phyloP scores from a whole-genome alignment of 192 early-diverging fungal genomes.

The Mortierella antarctica region DNA sequence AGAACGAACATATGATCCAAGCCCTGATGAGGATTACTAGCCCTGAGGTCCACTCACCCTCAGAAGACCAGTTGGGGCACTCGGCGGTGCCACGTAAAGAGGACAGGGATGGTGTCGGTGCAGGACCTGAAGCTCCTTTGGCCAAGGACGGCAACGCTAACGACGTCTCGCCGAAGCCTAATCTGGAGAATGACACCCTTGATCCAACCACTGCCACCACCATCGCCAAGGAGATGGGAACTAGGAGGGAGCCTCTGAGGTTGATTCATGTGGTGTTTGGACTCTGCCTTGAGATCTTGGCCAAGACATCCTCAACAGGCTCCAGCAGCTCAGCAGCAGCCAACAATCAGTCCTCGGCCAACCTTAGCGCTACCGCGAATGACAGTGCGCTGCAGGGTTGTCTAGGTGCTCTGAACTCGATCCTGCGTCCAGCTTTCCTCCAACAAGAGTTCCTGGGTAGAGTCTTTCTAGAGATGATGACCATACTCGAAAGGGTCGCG shows the following conservation, averaged over 20 bases:
- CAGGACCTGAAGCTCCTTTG: not conserved
- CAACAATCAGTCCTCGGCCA: constrained; percentile 51
- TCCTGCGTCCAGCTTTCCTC: constrained; percentile 60
- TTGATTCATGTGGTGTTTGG: constrained; percentile 77
- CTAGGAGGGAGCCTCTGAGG: constrained; percentile 38
- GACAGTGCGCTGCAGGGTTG: constrained; percentile 59
- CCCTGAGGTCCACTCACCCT: not conserved
- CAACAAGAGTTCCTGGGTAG: constrained; percentile 55
- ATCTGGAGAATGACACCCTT: no score
- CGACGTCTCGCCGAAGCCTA: not conserved
- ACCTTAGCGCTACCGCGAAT: constrained; percentile 38
- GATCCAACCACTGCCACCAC: not conserved
- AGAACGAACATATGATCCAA: constrained; percentile 58
- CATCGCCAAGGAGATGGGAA: not conserved
- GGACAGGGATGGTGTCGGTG: not conserved
- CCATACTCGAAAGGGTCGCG: constrained; percentile 75
- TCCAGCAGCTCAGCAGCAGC: constrained; percentile 4
- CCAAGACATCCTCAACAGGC: constrained; percentile 51
- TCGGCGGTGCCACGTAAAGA: not conserved
- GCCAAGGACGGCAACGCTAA: not conserved
- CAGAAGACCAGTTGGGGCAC: not conserved
- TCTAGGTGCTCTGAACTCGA: constrained; percentile 62
- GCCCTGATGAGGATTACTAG: constrained; percentile 51
- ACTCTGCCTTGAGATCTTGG: constrained; percentile 72
- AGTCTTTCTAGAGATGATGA: constrained; percentile 76